Conservation (phyloP, 352 stramenopile species). For the Pythium apleroticum region DNA sequence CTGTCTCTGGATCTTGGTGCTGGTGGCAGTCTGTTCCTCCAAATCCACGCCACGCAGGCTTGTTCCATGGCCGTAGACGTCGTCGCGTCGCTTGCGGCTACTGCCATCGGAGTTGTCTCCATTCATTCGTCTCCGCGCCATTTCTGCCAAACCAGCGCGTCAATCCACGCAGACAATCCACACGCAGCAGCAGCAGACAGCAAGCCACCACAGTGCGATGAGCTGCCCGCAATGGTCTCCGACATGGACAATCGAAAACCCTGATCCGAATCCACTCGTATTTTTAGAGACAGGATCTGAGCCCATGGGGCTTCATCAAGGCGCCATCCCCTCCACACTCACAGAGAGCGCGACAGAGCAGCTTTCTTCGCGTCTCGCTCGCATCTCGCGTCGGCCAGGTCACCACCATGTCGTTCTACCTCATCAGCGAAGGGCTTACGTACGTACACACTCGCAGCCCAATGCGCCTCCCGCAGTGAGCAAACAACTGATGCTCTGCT, state of each 20-base stretch:
- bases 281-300: conserved; percentile 3
- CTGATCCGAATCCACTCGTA: neutral
- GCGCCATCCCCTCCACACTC: neutral
- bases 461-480: neutral
- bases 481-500: neutral
- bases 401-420: conserved; percentile 60
- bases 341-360: neutral
- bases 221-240: neutral
- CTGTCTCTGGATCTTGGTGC: conserved; percentile 43
- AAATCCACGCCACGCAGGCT: conserved; percentile 45
- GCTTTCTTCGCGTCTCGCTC: neutral
- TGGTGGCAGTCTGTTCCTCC: conserved; percentile 51
- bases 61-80: neutral
- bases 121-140: neutral
- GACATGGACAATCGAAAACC: neutral
- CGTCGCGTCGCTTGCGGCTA: conserved; percentile 3
- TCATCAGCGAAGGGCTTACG: conserved; percentile 69
- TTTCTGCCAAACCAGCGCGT: neutral
- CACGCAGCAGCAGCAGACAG: neutral
- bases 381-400: neutral
- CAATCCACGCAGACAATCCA: neutral
- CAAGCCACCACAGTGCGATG: neutral
- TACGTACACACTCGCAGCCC: no score
- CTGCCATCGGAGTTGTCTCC: neutral
- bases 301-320: neutral